Evolutionary conservation across 768 basidiomycete species (phyloP).

Genomic region (Boletus bicolor): DNA sequence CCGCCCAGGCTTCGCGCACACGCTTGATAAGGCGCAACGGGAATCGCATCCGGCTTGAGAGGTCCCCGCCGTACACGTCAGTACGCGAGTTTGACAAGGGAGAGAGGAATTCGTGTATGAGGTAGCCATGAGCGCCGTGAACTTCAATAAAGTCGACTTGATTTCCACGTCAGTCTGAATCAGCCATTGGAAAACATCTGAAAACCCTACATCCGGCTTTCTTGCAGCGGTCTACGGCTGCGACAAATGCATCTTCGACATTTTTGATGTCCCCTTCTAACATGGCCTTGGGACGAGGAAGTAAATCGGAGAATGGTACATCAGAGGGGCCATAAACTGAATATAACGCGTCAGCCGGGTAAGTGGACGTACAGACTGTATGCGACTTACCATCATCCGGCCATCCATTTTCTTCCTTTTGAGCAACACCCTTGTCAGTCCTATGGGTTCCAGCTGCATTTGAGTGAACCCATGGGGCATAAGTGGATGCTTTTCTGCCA

Average conservation of each 20-base stretch:
- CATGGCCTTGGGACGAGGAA: slow-evolving; percentile 58
- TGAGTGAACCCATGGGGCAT: slow-evolving; percentile 61
- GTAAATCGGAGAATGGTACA: slow-evolving; percentile 50
- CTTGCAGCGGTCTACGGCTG: slow-evolving; percentile 52
- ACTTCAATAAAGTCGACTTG: slow-evolving; percentile 70
- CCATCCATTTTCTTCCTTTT: slow-evolving; percentile 64
- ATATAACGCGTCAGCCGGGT: neutral
- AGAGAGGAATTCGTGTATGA: slow-evolving; percentile 66
- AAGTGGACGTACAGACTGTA: neutral
- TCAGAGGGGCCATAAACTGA: slow-evolving; percentile 62
- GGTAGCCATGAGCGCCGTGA: slow-evolving; percentile 65
- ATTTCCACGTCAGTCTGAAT: slow-evolving; percentile 8
- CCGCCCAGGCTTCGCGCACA: slow-evolving; percentile 54
- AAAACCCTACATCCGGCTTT: slow-evolving; percentile 54
- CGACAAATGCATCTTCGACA: slow-evolving; percentile 59
- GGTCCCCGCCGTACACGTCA: slow-evolving; percentile 69
- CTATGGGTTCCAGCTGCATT: slow-evolving; percentile 34
- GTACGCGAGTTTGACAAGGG: slow-evolving; percentile 71
- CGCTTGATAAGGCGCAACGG: slow-evolving; percentile 54
- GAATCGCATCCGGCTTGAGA: slow-evolving; percentile 72
- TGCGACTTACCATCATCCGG: slow-evolving; percentile 49
- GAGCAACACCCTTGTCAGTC: slow-evolving; percentile 35
- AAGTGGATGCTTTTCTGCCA: slow-evolving; percentile 65
- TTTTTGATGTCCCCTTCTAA: slow-evolving; percentile 50
- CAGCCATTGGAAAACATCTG: neutral